Evolutionary conservation across 1,139 yeast species (phyloP).

Genomic region (Kodamaea sp.): DNA sequence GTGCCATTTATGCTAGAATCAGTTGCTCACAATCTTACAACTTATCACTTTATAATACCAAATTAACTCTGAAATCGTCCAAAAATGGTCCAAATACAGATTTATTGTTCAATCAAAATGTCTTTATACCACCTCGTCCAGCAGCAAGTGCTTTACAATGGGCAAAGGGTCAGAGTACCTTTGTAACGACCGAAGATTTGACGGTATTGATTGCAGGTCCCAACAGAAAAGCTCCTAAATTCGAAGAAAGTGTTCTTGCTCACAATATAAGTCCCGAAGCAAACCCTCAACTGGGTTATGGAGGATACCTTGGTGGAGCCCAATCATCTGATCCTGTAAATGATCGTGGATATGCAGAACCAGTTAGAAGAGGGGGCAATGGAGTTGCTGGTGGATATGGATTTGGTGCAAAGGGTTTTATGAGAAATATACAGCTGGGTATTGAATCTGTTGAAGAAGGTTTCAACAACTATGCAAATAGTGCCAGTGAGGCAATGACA

Average conservation of each 20-base stretch:
- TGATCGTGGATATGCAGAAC: conserved; percentile 46
- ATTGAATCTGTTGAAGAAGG: conserved; percentile 53
- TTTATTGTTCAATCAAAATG: conserved; percentile 54
- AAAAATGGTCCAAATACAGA: conserved; percentile 35
- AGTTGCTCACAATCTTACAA: conserved; percentile 52
- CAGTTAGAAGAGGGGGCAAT: conserved; percentile 37
- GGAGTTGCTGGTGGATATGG: conserved; percentile 27
- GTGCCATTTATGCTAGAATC: conserved; percentile 66
- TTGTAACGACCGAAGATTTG: conserved; percentile 57
- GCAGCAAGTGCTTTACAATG: conserved; percentile 76
- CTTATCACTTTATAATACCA: conserved; percentile 37
- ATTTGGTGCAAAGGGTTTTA: conserved; percentile 35
- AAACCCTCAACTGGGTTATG: conserved; percentile 34
- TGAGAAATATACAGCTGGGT: conserved; percentile 50
- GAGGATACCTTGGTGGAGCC: conserved; percentile 12
- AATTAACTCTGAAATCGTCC: conserved; percentile 29
- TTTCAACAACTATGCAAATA: conserved; percentile 56
- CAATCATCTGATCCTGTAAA: conserved; percentile 11
- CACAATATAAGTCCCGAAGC: conserved; percentile 51
- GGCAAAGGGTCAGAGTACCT: conserved; percentile 71
- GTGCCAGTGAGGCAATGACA: conserved; percentile 50
- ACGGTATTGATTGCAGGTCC: conserved; percentile 59
- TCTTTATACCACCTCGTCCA: conserved; percentile 75
- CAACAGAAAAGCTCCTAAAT: conserved; percentile 50
- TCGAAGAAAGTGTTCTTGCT: conserved; percentile 55